A percentile compares a stretch with the other conserved stretches of the same genome.
Conservation (phyloP, 208 protist genomes). For the Chromosphaera perkinsii region DNA sequence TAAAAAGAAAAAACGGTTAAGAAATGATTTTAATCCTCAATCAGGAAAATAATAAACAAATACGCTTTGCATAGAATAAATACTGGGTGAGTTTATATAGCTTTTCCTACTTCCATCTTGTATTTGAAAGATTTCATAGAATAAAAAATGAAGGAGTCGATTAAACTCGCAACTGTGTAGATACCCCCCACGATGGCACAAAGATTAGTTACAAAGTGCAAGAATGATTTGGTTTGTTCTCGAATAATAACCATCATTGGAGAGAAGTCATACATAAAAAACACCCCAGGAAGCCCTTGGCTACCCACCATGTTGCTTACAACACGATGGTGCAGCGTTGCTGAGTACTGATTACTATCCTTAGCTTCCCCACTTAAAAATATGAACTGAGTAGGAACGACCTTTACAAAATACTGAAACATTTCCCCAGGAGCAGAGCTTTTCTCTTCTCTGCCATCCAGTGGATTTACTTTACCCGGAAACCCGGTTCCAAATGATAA, state of each 20-base stretch:
- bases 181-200: slow-evolving; percentile 86
- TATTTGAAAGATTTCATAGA: too few relatives aligned
- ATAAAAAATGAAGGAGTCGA: slow-evolving; percentile 32
- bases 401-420: slow-evolving; percentile 68
- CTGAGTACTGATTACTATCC: too few relatives aligned
- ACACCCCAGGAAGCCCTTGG: too few relatives aligned
- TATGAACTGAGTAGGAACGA: slow-evolving; percentile 69
- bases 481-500: slow-evolving; percentile 65
- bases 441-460: slow-evolving; percentile 48
- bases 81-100: too few relatives aligned
- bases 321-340: too few relatives aligned
- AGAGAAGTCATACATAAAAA: slow-evolving; percentile 79
- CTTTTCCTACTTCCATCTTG: too few relatives aligned
- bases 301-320: too few relatives aligned
- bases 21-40: too few relatives aligned
- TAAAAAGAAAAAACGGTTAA: too few relatives aligned
- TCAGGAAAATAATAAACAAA: too few relatives aligned
- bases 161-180: slow-evolving; percentile 59
- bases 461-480: slow-evolving; percentile 49
- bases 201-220: slow-evolving; percentile 79
- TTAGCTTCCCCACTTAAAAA: too few relatives aligned
- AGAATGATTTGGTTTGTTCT: slow-evolving; percentile 61
- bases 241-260: slow-evolving; percentile 75
- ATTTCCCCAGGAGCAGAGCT: slow-evolving; percentile 22
- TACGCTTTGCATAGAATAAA: too few relatives aligned